These are phyloP conservation scores for Arctium minus DNA, from an alignment of 129 eudicot species.

Conservation along the genomic window DNA sequence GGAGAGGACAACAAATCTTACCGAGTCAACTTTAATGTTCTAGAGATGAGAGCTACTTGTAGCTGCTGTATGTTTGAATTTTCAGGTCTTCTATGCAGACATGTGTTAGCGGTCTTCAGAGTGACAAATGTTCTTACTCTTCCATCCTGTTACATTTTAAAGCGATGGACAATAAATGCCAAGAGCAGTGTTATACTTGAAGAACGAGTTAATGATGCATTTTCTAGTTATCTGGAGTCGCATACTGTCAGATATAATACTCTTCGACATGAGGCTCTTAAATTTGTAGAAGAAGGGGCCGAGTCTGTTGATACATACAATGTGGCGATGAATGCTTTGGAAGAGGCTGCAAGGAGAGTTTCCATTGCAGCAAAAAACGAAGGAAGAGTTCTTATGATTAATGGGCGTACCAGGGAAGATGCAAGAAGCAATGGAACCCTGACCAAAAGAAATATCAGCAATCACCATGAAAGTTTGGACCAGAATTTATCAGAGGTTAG, in stretches of 20 bases:
- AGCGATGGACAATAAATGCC: constrained; percentile 59
- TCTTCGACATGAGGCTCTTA: constrained; percentile 50
- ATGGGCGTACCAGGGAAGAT: constrained; percentile 36
- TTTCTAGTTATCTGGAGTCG: constrained; percentile 43
- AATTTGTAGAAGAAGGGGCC: constrained; percentile 60
- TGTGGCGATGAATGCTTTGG: constrained; percentile 53
- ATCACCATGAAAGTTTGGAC: constrained; percentile 26
- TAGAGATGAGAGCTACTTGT: constrained; percentile 56
- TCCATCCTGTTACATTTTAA: constrained; percentile 49
- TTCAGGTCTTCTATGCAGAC: constrained; percentile 59
- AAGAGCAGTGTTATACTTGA: constrained; percentile 53
- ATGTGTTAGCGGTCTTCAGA: constrained; percentile 61
- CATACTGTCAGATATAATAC: constrained; percentile 53
- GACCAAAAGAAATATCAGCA: constrained; percentile 7
- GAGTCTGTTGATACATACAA: constrained; percentile 48
- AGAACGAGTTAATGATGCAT: constrained; percentile 36
- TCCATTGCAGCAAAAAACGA: constrained; percentile 40
- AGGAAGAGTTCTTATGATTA: constrained; percentile 22
- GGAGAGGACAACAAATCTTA: constrained; percentile 56
- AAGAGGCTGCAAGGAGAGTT: constrained; percentile 56
- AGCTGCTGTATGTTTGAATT: constrained; percentile 69
- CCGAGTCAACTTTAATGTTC: constrained; percentile 42
- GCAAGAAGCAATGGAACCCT: constrained; percentile 30
- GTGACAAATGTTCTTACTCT: constrained; percentile 67
- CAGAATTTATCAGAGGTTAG: constrained; percentile 48